Evolutionary conservation across 164 flowering plant species (phyloP).

Genomic region (Kingdonia uniflora): DNA sequence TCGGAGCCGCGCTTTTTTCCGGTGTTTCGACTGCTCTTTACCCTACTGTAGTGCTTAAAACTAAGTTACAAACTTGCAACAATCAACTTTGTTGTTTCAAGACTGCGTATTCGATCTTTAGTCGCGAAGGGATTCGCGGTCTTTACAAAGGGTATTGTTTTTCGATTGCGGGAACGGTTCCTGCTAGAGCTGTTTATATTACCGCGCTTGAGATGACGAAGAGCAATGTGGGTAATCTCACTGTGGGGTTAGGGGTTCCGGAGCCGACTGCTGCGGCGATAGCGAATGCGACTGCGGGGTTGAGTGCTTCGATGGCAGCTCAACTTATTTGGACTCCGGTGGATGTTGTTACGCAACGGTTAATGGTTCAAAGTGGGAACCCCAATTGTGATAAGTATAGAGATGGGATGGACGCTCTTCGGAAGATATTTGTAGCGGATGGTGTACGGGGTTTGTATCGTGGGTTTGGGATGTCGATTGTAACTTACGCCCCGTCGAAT

Average conservation of each 20-base stretch:
- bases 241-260: slow-evolving; percentile 39
- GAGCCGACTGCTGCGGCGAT: slow-evolving; percentile 53
- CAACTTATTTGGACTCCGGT: slow-evolving; percentile 85
- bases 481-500: slow-evolving; percentile 85
- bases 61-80: slow-evolving; percentile 47
- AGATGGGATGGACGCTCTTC: slow-evolving; percentile 65
- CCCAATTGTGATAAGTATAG: slow-evolving; percentile 21
- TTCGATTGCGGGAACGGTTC: slow-evolving; percentile 71
- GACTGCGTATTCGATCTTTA: slow-evolving; percentile 30
- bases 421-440: slow-evolving; percentile 42
- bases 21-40: slow-evolving; percentile 39
- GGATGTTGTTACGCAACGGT: slow-evolving; percentile 79
- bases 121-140: slow-evolving; percentile 52
- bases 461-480: slow-evolving; percentile 76
- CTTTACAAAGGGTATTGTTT: slow-evolving; percentile 79
- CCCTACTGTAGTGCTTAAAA: slow-evolving; percentile 61
- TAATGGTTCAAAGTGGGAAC: slow-evolving; percentile 61
- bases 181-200: slow-evolving; percentile 83
- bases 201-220: slow-evolving; percentile 70
- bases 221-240: slow-evolving; percentile 50
- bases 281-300: slow-evolving; percentile 74
- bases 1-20: slow-evolving; percentile 82
- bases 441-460: slow-evolving; percentile 64
- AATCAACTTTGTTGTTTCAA: slow-evolving; percentile 28
- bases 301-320: slow-evolving; percentile 75